Evolutionary conservation across 352 stramenopile genomes (phyloP).

Genomic region (Globisporangium middletonii): DNA sequence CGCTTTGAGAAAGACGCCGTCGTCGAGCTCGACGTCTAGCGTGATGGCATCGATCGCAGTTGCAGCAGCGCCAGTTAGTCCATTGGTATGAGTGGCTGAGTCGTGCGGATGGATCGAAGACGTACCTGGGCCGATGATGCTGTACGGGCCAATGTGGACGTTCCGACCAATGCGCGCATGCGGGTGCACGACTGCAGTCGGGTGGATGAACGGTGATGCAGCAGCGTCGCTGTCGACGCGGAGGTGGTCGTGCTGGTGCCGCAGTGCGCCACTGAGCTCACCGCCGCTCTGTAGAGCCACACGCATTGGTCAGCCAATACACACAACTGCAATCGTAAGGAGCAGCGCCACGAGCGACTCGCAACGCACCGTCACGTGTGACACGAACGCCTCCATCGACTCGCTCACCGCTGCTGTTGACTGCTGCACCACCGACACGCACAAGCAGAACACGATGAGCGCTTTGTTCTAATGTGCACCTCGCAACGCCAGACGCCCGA

Average conservation of each 20-base stretch:
- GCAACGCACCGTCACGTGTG: slow-evolving; percentile 29
- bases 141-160: slow-evolving; percentile 71
- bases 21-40: slow-evolving; percentile 59
- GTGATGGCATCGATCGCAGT: not conserved
- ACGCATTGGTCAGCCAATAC: not conserved
- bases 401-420: slow-evolving; percentile 17
- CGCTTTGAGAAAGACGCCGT: slow-evolving; percentile 54
- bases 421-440: not conserved
- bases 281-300: slow-evolving; percentile 4
- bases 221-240: not conserved
- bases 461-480: not conserved
- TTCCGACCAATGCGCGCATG: slow-evolving; percentile 43
- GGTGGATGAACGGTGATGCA: slow-evolving; percentile 32
- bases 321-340: not conserved
- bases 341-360: not conserved
- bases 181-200: slow-evolving; percentile 67
- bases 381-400: slow-evolving; percentile 46
- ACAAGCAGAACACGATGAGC: not conserved
- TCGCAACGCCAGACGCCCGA: not conserved
- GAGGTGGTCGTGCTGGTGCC: slow-evolving; percentile 2
- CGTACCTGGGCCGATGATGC: slow-evolving; percentile 54
- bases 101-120: not conserved
- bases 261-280: slow-evolving; percentile 1
- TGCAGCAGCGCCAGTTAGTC: not conserved
- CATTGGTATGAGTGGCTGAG: not conserved